Conservation (phyloP, 257 asterid species). For the Solanum gracilifrons region DNA sequence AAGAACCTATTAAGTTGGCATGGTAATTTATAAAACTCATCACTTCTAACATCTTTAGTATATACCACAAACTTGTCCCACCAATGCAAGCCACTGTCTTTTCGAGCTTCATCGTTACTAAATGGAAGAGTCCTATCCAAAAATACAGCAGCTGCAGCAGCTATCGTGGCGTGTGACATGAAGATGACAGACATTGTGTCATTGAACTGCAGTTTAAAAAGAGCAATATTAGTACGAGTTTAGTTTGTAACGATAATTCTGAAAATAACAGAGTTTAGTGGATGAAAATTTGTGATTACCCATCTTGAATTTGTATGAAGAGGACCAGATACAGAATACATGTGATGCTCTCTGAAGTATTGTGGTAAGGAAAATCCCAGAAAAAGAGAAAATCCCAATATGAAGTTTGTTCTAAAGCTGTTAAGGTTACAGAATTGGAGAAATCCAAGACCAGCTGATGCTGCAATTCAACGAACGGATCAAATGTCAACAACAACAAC, state of each 20-base stretch:
- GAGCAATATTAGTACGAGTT: neutral
- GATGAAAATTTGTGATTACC: slow-evolving; percentile 19
- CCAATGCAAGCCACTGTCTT: slow-evolving; percentile 52
- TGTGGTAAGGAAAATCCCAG: slow-evolving; percentile 60
- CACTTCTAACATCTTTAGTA: slow-evolving; percentile 47
- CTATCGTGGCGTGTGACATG: slow-evolving; percentile 54
- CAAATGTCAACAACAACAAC: neutral
- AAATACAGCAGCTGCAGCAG: slow-evolving; percentile 24
- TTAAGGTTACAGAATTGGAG: slow-evolving; percentile 79
- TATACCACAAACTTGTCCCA: slow-evolving; percentile 60
- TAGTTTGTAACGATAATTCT: neutral
- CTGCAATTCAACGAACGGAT: slow-evolving; percentile 17
- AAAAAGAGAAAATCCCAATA: slow-evolving; percentile 58
- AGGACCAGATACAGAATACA: slow-evolving; percentile 19
- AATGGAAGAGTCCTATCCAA: slow-evolving; percentile 41
- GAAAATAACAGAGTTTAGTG: neutral
- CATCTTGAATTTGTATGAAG: slow-evolving; percentile 41
- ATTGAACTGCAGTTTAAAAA: slow-evolving; percentile 29
- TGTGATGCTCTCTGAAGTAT: slow-evolving; percentile 38
- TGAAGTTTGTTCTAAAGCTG: slow-evolving; percentile 61
- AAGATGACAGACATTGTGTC: slow-evolving; percentile 27
- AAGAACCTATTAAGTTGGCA: slow-evolving; percentile 44
- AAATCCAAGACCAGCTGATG: slow-evolving; percentile 63
- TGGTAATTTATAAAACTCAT: slow-evolving; percentile 63
- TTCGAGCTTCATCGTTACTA: slow-evolving; percentile 20